Evolutionary conservation across 345 rosid genomes (phyloP).

Genomic region (Linum tenue): DNA sequence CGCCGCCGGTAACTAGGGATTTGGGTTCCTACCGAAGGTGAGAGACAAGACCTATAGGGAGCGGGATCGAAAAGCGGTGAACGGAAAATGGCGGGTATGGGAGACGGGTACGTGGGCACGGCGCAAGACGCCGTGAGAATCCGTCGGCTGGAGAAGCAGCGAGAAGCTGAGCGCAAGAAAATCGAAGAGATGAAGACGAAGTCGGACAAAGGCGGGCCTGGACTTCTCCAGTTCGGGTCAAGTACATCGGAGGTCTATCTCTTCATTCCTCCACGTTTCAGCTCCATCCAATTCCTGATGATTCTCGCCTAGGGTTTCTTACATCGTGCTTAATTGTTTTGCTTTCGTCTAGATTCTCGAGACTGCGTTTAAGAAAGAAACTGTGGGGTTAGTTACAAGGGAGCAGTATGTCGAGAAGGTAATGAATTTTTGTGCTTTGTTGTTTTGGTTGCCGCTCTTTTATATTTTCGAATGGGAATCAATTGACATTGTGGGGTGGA

Average conservation of each 20-base stretch:
- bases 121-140: slow-evolving; percentile 98
- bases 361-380: slow-evolving; percentile 96
- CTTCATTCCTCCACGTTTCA: slow-evolving; percentile 2
- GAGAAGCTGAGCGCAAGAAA: slow-evolving; percentile 95
- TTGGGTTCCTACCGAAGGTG: too few species aligned
- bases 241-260: slow-evolving; percentile 74
- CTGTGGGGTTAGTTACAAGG: slow-evolving; percentile 90
- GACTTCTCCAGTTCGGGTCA: slow-evolving; percentile 96
- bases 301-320: not conserved
- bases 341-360: slow-evolving; percentile 60
- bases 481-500: not conserved
- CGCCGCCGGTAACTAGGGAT: too few species aligned
- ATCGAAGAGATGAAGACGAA: slow-evolving; percentile 89
- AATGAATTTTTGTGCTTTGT: slow-evolving; percentile 2
- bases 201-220: slow-evolving; percentile 71
- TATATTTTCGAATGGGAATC: not conserved
- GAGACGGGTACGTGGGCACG: slow-evolving; percentile 98
- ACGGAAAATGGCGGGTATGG: slow-evolving; percentile 93
- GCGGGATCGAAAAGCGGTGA: not conserved
- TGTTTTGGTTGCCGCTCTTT: not conserved
- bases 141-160: slow-evolving; percentile 93
- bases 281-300: not conserved
- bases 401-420: slow-evolving; percentile 99
- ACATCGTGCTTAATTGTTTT: not conserved
- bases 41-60: too few species aligned